Evolutionary conservation across 2,329 filamentous ascomycete genomes (phyloP), one percentile per base, ranked within the genome.

Genomic region (Aspergillus sp.): DNA sequence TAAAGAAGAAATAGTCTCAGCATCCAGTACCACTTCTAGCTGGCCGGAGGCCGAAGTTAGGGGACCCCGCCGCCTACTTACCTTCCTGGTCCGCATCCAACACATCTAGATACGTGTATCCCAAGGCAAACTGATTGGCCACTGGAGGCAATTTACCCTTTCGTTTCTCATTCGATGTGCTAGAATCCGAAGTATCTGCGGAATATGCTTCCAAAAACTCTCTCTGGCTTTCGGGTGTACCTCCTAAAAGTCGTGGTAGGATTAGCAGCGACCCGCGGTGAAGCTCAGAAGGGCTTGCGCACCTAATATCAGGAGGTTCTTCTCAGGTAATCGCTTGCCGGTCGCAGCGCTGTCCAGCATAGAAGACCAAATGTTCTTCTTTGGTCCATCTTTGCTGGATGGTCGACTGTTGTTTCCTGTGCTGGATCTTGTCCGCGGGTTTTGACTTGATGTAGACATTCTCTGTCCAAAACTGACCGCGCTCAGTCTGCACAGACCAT

Each of bases 81-180:
- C 90, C 90, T 81, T 97, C 93, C 74, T 96, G 92, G 72, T 97
- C 93, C 56, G 91, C 89, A 75, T 97, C 93, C 39, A 96, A 82
- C 39, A 97, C 91, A 76, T 97, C 91, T 73, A 96, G 91, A 77
- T 96, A 97, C 54, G 93, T 96, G 73, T 97, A 97, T 52, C 93
- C 93, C 59, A 97, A 79, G 11, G 93, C 93, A 75, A 96, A 96
- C 71, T 89, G 90, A 71, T 97, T 97, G 55, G 93, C 93, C 69
- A 96, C 85, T 21, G 91, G 91, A 2, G 91, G 89, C 60, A 84
- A 83, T 73, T 85, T 87, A 65, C 74, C 69, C 67, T 74, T 76
- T 51, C 71, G 70, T 57, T 74, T 73, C 55, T 87, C 84, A 61
- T 75, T 76, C 52, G 74, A 73, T 57, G 76, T 61, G 47, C 70